Base-by-base conservation (phyloP, 75 land plant genomes). In the Pinus tabuliformis region DNA sequence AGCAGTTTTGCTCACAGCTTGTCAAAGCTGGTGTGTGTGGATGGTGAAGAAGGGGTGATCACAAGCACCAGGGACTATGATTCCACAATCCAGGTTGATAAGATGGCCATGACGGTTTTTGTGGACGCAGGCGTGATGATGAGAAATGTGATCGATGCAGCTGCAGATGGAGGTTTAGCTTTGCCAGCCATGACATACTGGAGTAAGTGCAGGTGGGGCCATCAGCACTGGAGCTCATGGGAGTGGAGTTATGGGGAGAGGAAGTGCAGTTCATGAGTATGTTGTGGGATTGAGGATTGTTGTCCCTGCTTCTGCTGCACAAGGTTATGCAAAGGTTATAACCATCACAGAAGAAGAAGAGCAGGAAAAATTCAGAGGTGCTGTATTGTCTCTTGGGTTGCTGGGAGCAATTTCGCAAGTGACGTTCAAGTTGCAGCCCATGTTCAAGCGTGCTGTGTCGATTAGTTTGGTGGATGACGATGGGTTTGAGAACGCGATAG, bases 221-320 rank as follows among this genome's bases (percentile, higher is more conserved):
- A 33, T 87, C 14, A 62, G 83, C 62, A 83, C 89, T 15, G 89
- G 89, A 14, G 79, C 83, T 65, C 89, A 87, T 63, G 87, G 87
- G 18, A 85, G 87, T 77, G 78, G 84, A 14, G 17, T 81, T 3
- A 62, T 74, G 17, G 86, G 87, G 28, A 81, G 72, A 57, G 87
- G 87, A 17, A 45, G 59, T 36, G 80, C 80, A 2, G 78, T 81
- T 36, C 81, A 85, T 56, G 87, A 85, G 81, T 78, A 85, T 30
- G 83, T 85, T 56, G 59, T 60, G 21, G 74, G 70, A 36, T 56
- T 85, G 75, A 70, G 78, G 63, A 62, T 85, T 17, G 77, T 85
- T 3, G 78, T 85, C 0, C 87, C 87, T 39, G 76, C 81, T 16
- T 14, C 49, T 11, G 7, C 54, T 21, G 20, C 59, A 6, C 37